Conservation (phyloP, 1,284 basidiomycete species). For the Abortiporus biennis region DNA sequence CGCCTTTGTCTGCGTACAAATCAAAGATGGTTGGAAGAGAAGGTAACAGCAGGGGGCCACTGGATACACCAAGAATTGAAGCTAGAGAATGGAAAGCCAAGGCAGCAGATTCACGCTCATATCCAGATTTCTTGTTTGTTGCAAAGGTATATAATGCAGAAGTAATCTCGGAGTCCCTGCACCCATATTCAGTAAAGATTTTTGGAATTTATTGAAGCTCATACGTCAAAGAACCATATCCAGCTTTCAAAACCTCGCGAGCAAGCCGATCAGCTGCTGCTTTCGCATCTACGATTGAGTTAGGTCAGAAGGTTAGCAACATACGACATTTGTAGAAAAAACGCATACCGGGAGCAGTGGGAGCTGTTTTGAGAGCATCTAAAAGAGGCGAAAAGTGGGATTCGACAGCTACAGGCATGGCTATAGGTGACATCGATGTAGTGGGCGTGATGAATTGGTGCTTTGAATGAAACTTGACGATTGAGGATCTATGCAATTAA, state of each 20-base stretch:
- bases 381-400: constrained; percentile 47
- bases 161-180: constrained; percentile 16
- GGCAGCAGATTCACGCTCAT: constrained; percentile 88
- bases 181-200: constrained; percentile 39
- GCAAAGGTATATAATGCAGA: constrained; percentile 68
- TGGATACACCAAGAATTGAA: constrained; percentile 65
- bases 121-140: constrained; percentile 86
- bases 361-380: constrained; percentile 60
- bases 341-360: constrained; percentile 63
- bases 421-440: constrained; percentile 47
- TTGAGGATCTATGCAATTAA: constrained; percentile 10
- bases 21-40: constrained; percentile 80
- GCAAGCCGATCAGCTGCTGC: constrained; percentile 74
- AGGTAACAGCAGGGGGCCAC: constrained; percentile 78
- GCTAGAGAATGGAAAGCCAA: constrained; percentile 82
- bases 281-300: constrained; percentile 57
- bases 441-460: constrained; percentile 4
- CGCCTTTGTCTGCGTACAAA: constrained; percentile 91
- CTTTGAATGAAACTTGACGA: constrained; percentile 3
- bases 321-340: background rate
- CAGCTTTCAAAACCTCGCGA: constrained; percentile 57
- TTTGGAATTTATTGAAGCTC: constrained; percentile 1
- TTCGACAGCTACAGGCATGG: constrained; percentile 37
- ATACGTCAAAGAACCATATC: constrained; percentile 59
- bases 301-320: background rate